These are phyloP conservation scores for Herpetomonas tarakana DNA, from an alignment of 208 protist species.

Conservation along the genomic window DNA sequence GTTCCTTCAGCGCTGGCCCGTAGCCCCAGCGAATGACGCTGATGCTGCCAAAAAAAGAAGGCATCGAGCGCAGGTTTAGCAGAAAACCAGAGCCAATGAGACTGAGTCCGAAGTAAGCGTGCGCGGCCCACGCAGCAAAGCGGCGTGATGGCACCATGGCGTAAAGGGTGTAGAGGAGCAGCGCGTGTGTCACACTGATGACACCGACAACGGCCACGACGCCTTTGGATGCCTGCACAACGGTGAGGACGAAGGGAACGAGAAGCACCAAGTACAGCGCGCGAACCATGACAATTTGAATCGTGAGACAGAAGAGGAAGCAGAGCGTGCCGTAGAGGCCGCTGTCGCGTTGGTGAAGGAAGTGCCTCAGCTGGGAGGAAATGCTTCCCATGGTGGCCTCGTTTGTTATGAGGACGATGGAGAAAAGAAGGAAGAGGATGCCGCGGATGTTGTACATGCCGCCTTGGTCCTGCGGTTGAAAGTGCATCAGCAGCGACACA, in stretches of 20 bases:
- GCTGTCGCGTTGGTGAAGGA: conserved; percentile 41
- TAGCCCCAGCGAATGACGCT: conserved; percentile 64
- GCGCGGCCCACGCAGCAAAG: conserved; percentile 17
- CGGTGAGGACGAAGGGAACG: conserved; percentile 37
- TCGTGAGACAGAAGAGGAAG: conserved; percentile 33
- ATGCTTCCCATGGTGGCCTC: conserved; percentile 23
- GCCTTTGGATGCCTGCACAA: conserved; percentile 29
- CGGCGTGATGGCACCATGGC: conserved; percentile 26
- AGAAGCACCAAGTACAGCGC: conserved; percentile 36
- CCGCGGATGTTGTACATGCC: conserved; percentile 73
- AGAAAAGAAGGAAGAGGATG: conserved; percentile 54
- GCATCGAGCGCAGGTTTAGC: conserved; percentile 50
- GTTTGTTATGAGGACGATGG: conserved; percentile 51
- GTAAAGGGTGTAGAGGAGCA: conserved; percentile 33
- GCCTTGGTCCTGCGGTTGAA: conserved; percentile 36
- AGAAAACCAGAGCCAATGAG: conserved; percentile 64
- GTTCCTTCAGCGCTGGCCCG: conserved; percentile 46
- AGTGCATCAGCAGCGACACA: conserved; percentile 29
- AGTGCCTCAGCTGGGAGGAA: conserved; percentile 31
- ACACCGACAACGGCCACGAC: conserved; percentile 35
- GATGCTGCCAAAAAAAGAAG: conserved; percentile 21
- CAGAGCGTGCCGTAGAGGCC: conserved; percentile 40
- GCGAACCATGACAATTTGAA: conserved; percentile 29
- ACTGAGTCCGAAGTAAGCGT: conserved; percentile 37
- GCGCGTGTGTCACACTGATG: conserved; percentile 42